These are phyloP conservation scores for Brassica incana DNA, from an alignment of 345 rosid species.

Conservation along the genomic window DNA sequence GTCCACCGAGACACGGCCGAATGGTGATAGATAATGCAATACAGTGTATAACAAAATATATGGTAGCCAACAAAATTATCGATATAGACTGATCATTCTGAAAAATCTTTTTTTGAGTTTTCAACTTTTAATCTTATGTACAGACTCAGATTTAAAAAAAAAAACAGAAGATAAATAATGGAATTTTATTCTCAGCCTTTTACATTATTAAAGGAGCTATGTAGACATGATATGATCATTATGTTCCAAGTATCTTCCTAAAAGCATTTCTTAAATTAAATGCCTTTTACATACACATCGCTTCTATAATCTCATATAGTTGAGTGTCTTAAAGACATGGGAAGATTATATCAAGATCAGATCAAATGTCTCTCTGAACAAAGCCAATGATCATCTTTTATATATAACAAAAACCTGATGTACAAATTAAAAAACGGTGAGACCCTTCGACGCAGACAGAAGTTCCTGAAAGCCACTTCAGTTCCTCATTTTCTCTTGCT, in stretches of 20 bases:
- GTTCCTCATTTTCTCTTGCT: conserved; percentile 36
- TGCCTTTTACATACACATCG: conserved; percentile 9
- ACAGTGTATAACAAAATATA: conserved; percentile 28
- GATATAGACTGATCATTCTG: conserved; percentile 29
- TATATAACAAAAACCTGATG: conserved; percentile 37
- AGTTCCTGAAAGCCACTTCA: conserved; percentile 22
- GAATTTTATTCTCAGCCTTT: conserved; percentile 24
- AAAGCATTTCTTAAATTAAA: neutral
- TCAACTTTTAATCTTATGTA: conserved; percentile 16
- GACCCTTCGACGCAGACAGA: neutral
- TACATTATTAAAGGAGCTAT: conserved; percentile 32
- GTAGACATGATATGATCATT: conserved; percentile 20
- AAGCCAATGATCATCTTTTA: conserved; percentile 25
- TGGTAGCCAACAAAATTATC: conserved; percentile 26
- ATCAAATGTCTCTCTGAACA: conserved; percentile 23
- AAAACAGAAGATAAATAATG: neutral
- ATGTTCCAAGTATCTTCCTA: neutral
- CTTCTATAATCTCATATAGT: conserved; percentile 21
- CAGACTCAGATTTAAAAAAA: neutral
- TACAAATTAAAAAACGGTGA: conserved; percentile 24
- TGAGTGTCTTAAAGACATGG: conserved; percentile 2
- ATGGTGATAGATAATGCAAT: conserved; percentile 17
- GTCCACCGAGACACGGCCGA: conserved; percentile 17
- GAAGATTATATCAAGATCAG: conserved; percentile 20
- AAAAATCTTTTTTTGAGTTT: conserved; percentile 21